Evolutionary conservation across 441 rosid species (phyloP).

Genomic region (Macaranga tanarius): DNA sequence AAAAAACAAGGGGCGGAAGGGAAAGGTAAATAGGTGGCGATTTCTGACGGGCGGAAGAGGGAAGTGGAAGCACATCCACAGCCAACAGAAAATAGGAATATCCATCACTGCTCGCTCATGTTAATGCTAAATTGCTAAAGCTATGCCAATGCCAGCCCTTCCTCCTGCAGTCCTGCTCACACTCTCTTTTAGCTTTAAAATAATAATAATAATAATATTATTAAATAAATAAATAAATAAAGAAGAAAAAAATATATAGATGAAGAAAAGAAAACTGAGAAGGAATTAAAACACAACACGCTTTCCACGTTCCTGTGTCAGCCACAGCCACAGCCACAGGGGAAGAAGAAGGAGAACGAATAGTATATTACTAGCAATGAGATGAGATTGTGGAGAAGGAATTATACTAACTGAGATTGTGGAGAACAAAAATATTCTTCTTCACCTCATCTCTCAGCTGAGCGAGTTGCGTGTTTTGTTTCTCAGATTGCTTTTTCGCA

Average conservation of each 20-base stretch:
- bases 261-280: background rate
- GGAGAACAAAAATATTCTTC: background rate
- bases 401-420: too few species aligned
- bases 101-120: too few species aligned
- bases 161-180: too few species aligned
- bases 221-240: too few species aligned
- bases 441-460: background rate
- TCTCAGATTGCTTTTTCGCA: too few species aligned
- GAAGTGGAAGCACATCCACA: slow-evolving; percentile 4
- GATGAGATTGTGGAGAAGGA: background rate
- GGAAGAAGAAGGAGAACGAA: too few species aligned
- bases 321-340: background rate
- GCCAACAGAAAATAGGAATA: slow-evolving; percentile 27
- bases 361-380: background rate
- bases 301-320: slow-evolving; percentile 35
- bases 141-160: background rate
- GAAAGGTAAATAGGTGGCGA: slow-evolving; percentile 25
- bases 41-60: slow-evolving; percentile 23
- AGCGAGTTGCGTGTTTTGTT: background rate
- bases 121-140: too few species aligned
- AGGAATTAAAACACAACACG: slow-evolving; percentile 23
- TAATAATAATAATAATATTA: too few species aligned
- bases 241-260: too few species aligned
- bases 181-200: background rate
- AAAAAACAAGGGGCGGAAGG: too few species aligned